Evolutionary conservation across 495 filamentous ascomycete genomes (phyloP), one percentile per base, ranked within the genome.

Genomic region (Penicillium arizonense): DNA sequence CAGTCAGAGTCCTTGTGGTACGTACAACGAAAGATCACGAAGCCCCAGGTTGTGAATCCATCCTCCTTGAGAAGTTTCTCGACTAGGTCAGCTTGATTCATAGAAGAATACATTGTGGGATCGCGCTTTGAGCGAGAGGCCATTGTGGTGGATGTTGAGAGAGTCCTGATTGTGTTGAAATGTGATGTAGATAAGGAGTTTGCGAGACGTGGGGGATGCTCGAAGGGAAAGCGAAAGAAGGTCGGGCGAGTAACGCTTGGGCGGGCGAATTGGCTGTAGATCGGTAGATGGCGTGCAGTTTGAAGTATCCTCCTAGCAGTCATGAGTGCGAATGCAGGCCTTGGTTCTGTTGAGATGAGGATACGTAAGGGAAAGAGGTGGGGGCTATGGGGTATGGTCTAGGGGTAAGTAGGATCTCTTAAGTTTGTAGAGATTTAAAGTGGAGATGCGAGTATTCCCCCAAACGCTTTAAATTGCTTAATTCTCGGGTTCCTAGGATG

Each of bases 1-100:
- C 62, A 72, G 41, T 64, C 62, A 38, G 53, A 44, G 45, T 69
- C 44, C 24, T 53, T 64, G 32, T 59, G 26, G 44, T 72, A 72
- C 24, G 65, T 70, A 53, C 62, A 67, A 34, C 67, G 61, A 40
- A 66, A 69, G 52, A 69, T 59, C 14, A 69, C 61, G 42, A 68
- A 57, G 24, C 63, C 65, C 65, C 63, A 71, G 28, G 44, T 59
- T 40, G 45, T 40, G 47, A 50, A 53, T 3, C 54, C 47, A 32
- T 60, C 55, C 14, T 47, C 36, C 2, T 57, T 23, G 18, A 71
- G 58, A 10, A 62, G 48, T 14, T 43, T 14, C 52, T 65, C 61
- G 36, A 67, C 52, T n/a, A 20, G 30, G 34, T 67, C 63, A 30
- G 65, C 63, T 13, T 33, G 38, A 32, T 65, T 60, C 18, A 38